phyloP scores from a whole-genome alignment of 2,329 filamentous ascomycete genomes.

The Xylaria hypoxylon region DNA sequence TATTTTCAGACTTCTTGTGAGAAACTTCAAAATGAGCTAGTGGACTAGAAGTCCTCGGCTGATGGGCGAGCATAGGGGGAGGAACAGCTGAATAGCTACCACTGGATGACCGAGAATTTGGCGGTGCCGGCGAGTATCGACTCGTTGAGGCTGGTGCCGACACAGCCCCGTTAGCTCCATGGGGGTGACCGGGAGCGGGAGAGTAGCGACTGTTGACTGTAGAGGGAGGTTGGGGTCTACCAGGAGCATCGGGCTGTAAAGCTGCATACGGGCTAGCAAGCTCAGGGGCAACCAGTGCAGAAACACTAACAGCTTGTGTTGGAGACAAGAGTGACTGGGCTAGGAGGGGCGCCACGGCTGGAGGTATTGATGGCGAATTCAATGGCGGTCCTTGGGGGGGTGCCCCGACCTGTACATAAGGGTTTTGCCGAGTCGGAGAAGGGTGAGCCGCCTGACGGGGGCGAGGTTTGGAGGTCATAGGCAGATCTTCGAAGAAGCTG shows the following conservation, averaged over 20 bases:
- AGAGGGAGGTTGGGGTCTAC: slow-evolving; percentile 51
- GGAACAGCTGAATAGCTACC: slow-evolving; percentile 57
- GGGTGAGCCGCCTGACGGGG: slow-evolving; percentile 63
- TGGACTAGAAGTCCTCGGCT: slow-evolving; percentile 74
- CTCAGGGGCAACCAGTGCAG: slow-evolving; percentile 65
- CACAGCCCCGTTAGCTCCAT: slow-evolving; percentile 55
- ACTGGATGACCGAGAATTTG: slow-evolving; percentile 54
- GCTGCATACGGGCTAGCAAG: slow-evolving; percentile 66
- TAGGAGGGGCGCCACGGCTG: slow-evolving; percentile 33
- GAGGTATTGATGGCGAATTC: slow-evolving; percentile 40
- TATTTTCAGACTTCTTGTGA: slow-evolving; percentile 54
- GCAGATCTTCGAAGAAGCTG: slow-evolving; percentile 84
- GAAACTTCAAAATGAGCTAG: slow-evolving; percentile 72
- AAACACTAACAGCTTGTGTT: slow-evolving; percentile 46
- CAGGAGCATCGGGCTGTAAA: slow-evolving; percentile 53
- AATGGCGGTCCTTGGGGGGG: slow-evolving; percentile 48
- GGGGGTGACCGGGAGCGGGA: slow-evolving; percentile 62
- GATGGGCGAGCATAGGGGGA: slow-evolving; percentile 65
- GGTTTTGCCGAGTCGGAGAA: slow-evolving; percentile 57
- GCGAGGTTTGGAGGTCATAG: slow-evolving; percentile 70
- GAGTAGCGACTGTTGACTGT: slow-evolving; percentile 67
- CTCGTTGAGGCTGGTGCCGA: slow-evolving; percentile 55
- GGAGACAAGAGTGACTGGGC: slow-evolving; percentile 43
- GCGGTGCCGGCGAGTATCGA: slow-evolving; percentile 67
- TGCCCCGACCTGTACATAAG: slow-evolving; percentile 52